Conservation (phyloP, 495 filamentous ascomycete species). For the Beverwykella pulmonaria region DNA sequence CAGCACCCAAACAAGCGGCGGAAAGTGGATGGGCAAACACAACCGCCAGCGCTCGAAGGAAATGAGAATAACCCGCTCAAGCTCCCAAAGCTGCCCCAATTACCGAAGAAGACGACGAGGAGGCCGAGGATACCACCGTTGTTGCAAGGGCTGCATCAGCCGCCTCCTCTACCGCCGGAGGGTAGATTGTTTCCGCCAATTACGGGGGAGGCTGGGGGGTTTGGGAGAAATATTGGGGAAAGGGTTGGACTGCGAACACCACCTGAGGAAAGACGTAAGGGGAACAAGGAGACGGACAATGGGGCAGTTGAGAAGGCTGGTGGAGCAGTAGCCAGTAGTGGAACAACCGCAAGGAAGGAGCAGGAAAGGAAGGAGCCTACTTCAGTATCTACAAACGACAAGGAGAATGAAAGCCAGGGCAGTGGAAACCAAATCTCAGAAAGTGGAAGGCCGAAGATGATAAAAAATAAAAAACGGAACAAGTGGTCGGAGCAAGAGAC, state of each 20-base stretch:
- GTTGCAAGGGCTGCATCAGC: conserved; percentile 46
- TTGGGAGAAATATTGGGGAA: conserved; percentile 21
- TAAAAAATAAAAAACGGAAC: conserved; percentile 37
- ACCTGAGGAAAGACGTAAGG: neutral
- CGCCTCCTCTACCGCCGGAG: conserved; percentile 40
- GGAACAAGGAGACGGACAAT: conserved; percentile 7
- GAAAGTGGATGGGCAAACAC: conserved; percentile 16
- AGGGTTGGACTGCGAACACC: conserved; percentile 6
- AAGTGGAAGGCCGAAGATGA: conserved; percentile 3
- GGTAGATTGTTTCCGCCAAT: conserved; percentile 46
- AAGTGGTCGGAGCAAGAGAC: conserved; percentile 87
- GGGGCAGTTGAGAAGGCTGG: neutral
- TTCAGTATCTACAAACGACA: neutral
- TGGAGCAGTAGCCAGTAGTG: too few relatives aligned
- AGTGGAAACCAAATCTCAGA: neutral
- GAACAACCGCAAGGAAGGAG: neutral
- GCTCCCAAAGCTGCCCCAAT: conserved; percentile 35
- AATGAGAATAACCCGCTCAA: conserved; percentile 14
- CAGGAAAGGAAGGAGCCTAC: neutral
- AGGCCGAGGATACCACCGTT: conserved; percentile 43
- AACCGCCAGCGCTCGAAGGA: neutral
- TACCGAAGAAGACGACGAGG: conserved; percentile 29
- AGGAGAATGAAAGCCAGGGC: conserved; percentile 19
- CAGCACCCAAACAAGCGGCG: conserved; percentile 20
- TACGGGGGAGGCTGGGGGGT: conserved; percentile 30